Percentiles rank a stretch among this genome's conserved stretches.
phyloP scores from a whole-genome alignment of 2,329 filamentous ascomycete genomes.

The Pseudogymnoascus sp. region DNA sequence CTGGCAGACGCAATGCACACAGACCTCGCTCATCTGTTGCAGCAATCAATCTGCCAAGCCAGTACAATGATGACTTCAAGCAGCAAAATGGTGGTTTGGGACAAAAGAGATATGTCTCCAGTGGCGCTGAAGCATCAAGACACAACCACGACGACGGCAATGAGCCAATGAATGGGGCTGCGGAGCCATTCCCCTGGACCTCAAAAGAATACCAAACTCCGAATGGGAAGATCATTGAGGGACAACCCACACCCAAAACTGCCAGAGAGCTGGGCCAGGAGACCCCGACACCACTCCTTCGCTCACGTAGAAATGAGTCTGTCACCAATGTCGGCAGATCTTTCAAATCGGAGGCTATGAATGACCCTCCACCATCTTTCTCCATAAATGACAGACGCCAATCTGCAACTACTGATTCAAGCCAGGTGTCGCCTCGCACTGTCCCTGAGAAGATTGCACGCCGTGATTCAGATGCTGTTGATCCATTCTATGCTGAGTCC shows the following conservation, averaged over 20 bases:
- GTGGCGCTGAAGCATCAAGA: background rate
- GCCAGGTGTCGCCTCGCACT: background rate
- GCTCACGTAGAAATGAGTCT: background rate
- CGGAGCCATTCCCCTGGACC: background rate
- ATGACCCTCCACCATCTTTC: background rate
- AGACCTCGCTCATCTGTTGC: background rate
- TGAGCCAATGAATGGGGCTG: background rate
- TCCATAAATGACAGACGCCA: background rate
- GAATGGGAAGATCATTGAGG: background rate
- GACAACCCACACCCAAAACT: background rate
- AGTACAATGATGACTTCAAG: background rate
- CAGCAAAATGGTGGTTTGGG: background rate
- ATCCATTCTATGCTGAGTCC: background rate
- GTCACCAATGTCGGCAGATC: background rate
- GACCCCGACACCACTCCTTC: background rate
- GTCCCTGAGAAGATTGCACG: background rate
- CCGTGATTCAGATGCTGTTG: background rate
- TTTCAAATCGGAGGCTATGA: background rate
- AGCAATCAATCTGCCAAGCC: background rate
- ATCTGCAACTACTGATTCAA: background rate
- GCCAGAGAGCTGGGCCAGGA: constrained; percentile 7
- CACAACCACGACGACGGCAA: background rate
- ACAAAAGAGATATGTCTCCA: background rate
- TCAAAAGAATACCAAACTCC: background rate
- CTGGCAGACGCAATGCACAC: background rate